Evolutionary conservation across 208 protist genomes (phyloP).

Genomic region (Hexamita inflata): DNA sequence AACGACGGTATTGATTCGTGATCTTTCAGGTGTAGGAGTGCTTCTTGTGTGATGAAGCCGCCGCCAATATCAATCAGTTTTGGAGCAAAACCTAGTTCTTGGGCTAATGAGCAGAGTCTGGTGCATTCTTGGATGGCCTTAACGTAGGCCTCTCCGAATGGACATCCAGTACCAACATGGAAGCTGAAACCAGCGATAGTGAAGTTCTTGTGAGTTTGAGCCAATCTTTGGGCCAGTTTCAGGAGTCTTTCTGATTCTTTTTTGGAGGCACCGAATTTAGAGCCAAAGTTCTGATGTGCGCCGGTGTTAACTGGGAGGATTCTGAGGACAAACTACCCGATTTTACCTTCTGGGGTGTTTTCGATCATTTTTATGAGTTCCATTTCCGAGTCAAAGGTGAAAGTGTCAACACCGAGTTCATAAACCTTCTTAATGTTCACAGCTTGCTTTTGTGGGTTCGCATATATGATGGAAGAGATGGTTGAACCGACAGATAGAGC

Average conservation of each 20-base stretch:
- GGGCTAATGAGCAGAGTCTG: conserved; percentile 50
- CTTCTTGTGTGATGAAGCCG: conserved; percentile 46
- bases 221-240: conserved; percentile 44
- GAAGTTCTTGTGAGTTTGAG: no score
- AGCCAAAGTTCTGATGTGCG: conserved; percentile 52
- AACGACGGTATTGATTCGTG: background rate
- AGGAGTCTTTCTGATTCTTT: conserved; percentile 47
- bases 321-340: conserved; percentile 45
- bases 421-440: conserved; percentile 50
- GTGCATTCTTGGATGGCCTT: conserved; percentile 47
- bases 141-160: conserved; percentile 44
- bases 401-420: conserved; percentile 42
- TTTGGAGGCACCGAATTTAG: conserved; percentile 60
- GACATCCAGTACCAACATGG: conserved; percentile 62
- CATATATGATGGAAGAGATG: conserved; percentile 57
- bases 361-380: conserved; percentile 51
- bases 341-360: conserved; percentile 52
- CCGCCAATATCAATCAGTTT: conserved; percentile 62
- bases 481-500: conserved; percentile 49
- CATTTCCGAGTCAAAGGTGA: conserved; percentile 61
- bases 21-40: background rate
- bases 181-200: conserved; percentile 60
- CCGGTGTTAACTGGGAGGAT: conserved; percentile 59
- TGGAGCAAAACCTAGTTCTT: conserved; percentile 45
- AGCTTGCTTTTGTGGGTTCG: conserved; percentile 64